Evolutionary conservation across 148 eudicot species (phyloP), one percentile per base, ranked within the genome.

Genomic region (Nepenthes mirabilis): DNA sequence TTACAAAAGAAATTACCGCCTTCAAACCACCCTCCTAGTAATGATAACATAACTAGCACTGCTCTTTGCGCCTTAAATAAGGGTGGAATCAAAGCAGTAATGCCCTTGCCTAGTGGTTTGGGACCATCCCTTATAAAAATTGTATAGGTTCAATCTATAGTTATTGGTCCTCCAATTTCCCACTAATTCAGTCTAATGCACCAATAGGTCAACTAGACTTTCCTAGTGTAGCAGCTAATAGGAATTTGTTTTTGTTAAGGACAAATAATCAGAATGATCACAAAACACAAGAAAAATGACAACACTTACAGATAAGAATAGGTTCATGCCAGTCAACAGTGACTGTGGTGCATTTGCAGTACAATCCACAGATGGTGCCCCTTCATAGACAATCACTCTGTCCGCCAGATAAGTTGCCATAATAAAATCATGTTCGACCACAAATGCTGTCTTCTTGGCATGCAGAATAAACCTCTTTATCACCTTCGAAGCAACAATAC

Each of bases 351-450:
- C 47, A 61, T 88, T 88, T 55, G 98, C 98, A 55, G 63, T 66
- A 84, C 98, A 91, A 71, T 85, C 94, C 36, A 91, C 72, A 1
- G 97, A 91, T 23, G 96, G 83, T 23, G 23, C 62, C 53, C 98
- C 96, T 69, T 91, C 98, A 43, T 82, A 91, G 54, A 88, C 96
- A 69, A 91, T 82, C 55, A 91, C 98, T 68, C 94, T 73, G 66
- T 91, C 96, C 1, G 98, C 98, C 71, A 91, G 73, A 75, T 91
- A 91, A 43, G 94, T 88, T 57, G 98, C 94, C 98, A 91, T 91
- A 1, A 91, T 91, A 54, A 91, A 91, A 72, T 91, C 98, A 58
- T 91, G 98, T 72, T 91, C 98, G 7, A 91, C 98, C 63, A 91
- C 77, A 74, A 91, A 91, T 23, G 98, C 98, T 8, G 98, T 88